Evolutionary conservation across 495 filamentous ascomycete genomes (phyloP).

Genomic region (Lasiosphaeris hirsuta): DNA sequence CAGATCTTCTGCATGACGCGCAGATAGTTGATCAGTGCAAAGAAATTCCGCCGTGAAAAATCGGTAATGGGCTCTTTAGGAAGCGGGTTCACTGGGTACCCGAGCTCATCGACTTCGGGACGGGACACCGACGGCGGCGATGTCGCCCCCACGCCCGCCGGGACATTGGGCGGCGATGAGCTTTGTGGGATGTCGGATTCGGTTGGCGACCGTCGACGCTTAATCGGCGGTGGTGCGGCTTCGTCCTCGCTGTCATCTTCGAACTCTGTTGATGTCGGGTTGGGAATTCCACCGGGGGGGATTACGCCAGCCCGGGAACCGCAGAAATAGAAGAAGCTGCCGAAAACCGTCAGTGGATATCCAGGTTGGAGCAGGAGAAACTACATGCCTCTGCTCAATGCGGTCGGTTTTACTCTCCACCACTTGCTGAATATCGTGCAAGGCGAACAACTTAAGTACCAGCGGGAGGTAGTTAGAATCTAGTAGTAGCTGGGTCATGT

Average conservation of each 20-base stretch:
- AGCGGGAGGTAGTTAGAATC: constrained; percentile 93
- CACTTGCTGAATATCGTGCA: constrained; percentile 84
- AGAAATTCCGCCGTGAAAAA: constrained; percentile 93
- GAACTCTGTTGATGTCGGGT: constrained; percentile 27
- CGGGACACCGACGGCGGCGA: constrained; percentile 50
- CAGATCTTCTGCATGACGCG: constrained; percentile 97
- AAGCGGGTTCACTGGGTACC: constrained; percentile 60
- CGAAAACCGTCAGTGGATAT: neutral
- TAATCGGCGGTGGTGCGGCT: constrained; percentile 80
- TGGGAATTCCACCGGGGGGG: constrained; percentile 15
- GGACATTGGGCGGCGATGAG: neutral
- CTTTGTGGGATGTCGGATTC: neutral
- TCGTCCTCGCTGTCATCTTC: constrained; percentile 58
- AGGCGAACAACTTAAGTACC: constrained; percentile 85
- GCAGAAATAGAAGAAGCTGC: constrained; percentile 90
- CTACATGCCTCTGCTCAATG: constrained; percentile 68
- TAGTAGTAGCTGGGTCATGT: constrained; percentile 85
- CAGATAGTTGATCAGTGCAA: constrained; percentile 86
- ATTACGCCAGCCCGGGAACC: constrained; percentile 46
- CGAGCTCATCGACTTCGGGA: constrained; percentile 86
- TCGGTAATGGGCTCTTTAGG: constrained; percentile 80
- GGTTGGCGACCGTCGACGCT: constrained; percentile 47
- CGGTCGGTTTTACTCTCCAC: constrained; percentile 84
- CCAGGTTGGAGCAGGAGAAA: neutral
- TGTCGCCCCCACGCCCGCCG: neutral